phyloP scores from a whole-genome alignment of 2,329 filamentous ascomycete genomes.

The Hirsutella thompsonii region DNA sequence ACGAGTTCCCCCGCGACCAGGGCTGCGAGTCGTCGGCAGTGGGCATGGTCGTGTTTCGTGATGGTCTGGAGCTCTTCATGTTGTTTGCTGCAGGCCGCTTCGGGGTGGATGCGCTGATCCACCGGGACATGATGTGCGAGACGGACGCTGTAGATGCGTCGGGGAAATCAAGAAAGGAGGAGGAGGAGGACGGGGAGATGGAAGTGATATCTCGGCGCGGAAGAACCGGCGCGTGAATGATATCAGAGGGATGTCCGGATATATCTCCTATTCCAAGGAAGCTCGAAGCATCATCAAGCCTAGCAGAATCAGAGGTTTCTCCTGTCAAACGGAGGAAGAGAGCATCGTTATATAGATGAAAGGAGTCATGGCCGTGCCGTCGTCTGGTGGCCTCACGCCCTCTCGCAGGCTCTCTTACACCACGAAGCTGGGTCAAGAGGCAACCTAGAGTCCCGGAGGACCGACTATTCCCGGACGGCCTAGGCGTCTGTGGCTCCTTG shows the following conservation, averaged over 20 bases:
- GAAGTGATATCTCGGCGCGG: too few relatives aligned
- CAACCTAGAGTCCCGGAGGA: neutral
- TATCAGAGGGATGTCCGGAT: too few relatives aligned
- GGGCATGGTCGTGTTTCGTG: conserved; percentile 18
- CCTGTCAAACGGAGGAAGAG: neutral
- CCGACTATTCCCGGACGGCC: neutral
- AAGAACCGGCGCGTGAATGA: too few relatives aligned
- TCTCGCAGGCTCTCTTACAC: too few relatives aligned
- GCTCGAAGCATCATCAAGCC: too few relatives aligned
- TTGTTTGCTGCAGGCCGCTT: neutral
- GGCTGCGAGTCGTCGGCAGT: conserved; percentile 16
- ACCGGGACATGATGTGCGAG: neutral
- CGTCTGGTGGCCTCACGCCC: neutral
- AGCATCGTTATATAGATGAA: neutral
- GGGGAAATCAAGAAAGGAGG: too few relatives aligned
- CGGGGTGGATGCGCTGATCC: neutral
- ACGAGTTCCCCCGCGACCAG: conserved; percentile 30
- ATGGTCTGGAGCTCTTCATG: neutral
- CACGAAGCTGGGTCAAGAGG: neutral
- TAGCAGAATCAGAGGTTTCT: neutral
- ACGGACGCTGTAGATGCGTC: too few relatives aligned
- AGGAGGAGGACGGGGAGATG: too few relatives aligned
- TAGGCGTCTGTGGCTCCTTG: neutral
- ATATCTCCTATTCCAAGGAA: neutral
- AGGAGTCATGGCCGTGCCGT: too few relatives aligned